These are phyloP conservation scores for Benincasa hispida DNA, from an alignment of 306 rosid species.

Conservation along the genomic window DNA sequence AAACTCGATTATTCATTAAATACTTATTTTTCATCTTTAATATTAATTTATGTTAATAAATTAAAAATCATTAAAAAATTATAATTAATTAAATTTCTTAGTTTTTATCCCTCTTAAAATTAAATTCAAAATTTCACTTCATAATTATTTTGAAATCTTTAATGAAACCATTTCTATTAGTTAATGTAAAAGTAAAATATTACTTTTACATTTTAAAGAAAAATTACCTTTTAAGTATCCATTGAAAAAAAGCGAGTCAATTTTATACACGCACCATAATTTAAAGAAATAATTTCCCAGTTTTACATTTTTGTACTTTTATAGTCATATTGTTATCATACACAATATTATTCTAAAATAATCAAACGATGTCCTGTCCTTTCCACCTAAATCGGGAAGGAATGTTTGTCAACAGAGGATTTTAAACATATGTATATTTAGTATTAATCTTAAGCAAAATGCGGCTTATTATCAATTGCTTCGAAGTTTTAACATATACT, in stretches of 20 bases:
- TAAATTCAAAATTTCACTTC: no score
- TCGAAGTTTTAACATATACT: background rate
- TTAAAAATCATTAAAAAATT: no score
- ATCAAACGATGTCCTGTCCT: background rate
- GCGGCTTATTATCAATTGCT: no score
- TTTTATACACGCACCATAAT: background rate
- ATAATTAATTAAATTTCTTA: no score
- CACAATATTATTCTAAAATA: background rate
- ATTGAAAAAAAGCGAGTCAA: background rate
- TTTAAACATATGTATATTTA: background rate
- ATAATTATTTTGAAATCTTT: no score
- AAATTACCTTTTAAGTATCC: background rate
- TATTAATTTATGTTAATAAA: no score
- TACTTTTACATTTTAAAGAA: background rate
- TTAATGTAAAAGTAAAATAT: background rate
- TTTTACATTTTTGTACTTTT: background rate
- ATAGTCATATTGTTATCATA: background rate
- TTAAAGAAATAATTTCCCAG: background rate
- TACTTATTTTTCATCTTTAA: no score
- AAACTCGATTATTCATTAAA: no score
- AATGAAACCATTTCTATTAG: no score
- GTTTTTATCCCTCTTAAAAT: no score
- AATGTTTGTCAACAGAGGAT: background rate
- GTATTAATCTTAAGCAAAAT: background rate
- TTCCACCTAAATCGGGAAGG: background rate